Conservation (phyloP, 805 yeast genomes). For the Kazachstania taianensis region DNA sequence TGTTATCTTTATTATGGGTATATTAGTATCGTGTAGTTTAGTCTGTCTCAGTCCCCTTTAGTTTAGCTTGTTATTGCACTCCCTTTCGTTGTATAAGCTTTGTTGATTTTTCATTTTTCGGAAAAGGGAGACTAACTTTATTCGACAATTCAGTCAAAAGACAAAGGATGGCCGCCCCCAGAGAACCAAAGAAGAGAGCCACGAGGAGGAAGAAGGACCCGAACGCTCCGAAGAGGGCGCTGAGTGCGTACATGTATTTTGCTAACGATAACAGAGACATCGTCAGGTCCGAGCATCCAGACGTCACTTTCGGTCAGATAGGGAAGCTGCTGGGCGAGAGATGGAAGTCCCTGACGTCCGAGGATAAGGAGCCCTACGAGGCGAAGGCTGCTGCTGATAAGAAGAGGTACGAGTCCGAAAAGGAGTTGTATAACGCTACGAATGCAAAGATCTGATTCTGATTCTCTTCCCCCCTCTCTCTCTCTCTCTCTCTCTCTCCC, state of each 20-base stretch:
- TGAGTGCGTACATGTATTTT: slow-evolving; percentile 97
- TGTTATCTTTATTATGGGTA: too few species aligned
- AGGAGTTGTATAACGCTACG: slow-evolving; percentile 67
- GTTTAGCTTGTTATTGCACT: too few species aligned
- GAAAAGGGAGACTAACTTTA: too few species aligned
- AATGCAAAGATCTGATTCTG: too few species aligned
- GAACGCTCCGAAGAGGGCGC: slow-evolving; percentile 97
- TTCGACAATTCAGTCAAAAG: too few species aligned
- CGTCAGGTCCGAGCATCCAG: slow-evolving; percentile 94
- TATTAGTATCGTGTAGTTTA: too few species aligned
- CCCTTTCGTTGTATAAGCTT: too few species aligned
- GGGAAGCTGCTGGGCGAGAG: slow-evolving; percentile 91
- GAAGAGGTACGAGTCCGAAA: slow-evolving; percentile 94
- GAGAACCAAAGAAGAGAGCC: slow-evolving; percentile 26
- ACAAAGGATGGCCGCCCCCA: slow-evolving; percentile 32
- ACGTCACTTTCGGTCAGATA: slow-evolving; percentile 88
- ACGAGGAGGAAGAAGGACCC: slow-evolving; percentile 61
- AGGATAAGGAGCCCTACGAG: slow-evolving; percentile 84
- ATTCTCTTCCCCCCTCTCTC: too few species aligned
- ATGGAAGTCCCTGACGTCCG: slow-evolving; percentile 85
- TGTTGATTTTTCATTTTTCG: too few species aligned
- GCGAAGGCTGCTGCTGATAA: slow-evolving; percentile 91
- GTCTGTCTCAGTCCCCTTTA: too few species aligned
- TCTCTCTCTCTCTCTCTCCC: too few species aligned
- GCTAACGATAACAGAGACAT: slow-evolving; percentile 96